Base-by-base conservation (phyloP, 2,329 filamentous ascomycete species). In the Fusarium verrucosum region DNA sequence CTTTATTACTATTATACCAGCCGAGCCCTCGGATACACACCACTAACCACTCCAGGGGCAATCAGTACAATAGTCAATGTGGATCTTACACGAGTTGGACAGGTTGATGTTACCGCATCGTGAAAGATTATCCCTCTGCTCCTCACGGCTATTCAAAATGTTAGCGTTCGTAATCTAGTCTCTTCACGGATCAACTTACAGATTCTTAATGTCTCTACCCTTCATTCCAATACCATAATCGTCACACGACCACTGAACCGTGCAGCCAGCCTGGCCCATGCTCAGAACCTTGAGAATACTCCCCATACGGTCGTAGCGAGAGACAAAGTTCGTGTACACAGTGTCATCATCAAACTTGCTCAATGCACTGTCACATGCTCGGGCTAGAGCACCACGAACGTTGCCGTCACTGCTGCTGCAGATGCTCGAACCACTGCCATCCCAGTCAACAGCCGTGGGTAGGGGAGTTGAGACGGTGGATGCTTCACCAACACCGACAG, bases 221-320 rank as follows among this genome's bases (percentile, higher is more conserved):
- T 59, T 59, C 56, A 59, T 59, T 4, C 53, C 56, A 10, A 58
- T 58, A 7, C 38, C 54, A 3, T 59, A 59, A 5, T 59, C 56
- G 13, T 59, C 54, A 5, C 56, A 59, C 1, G 53, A 43, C 11
- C 43, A 59, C n/a, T 59, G 56, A 2, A 59, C 37, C 8, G 38
- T 59, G 1, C 56, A 59, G 4, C 56, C 33, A 7, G 56, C 56
- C 14, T 59, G 33, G 1, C 56, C 44, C 2, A 58, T 50, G 3
- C 36, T 58, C 1, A 58, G 13, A 0, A 10, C 19, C 25, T 51
- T 51, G 7, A 59, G 44, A 23, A 59, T 59, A 26, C 56, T 58
- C 10, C 56, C 56, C 56, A 59, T 59, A 3, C 16, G 22, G 1
- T 43, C 16, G 16, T 52, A 59, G 1, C 56, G 54, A 1, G 36